A percentile compares a stretch with the other conserved stretches of the same genome.
These are phyloP conservation scores for Cyclotella cryptica DNA, from an alignment of 108 stramenopile species.

Conservation along the genomic window DNA sequence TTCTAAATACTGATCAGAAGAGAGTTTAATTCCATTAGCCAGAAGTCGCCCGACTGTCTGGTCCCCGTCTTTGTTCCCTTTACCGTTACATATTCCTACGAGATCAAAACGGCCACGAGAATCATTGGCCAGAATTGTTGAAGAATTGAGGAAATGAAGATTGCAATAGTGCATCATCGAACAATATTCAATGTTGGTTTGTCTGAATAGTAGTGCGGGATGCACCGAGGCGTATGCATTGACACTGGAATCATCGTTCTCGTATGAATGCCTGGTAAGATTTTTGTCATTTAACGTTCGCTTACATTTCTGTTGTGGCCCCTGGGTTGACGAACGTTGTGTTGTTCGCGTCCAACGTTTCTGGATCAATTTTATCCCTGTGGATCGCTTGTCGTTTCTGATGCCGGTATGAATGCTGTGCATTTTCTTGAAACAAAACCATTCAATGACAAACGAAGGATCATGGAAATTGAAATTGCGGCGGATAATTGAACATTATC, in stretches of 20 bases:
- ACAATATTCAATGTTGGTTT: slow-evolving; percentile 1
- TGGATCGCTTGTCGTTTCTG: slow-evolving; percentile 2
- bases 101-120: slow-evolving; percentile 13
- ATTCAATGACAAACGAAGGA: too few species aligned
- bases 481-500: too few species aligned
- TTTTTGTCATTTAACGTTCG: neutral
- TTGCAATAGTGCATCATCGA: neutral
- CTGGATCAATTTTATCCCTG: slow-evolving; percentile 4
- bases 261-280: neutral
- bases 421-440: too few species aligned
- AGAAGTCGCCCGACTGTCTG: neutral
- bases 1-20: neutral
- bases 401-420: neutral
- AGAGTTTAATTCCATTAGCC: slow-evolving; percentile 5
- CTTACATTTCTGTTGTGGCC: neutral
- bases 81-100: neutral
- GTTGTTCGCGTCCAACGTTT: slow-evolving; percentile 6
- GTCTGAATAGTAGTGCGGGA: slow-evolving; percentile 5
- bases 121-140: slow-evolving; percentile 12
- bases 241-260: neutral
- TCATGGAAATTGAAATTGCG: too few species aligned
- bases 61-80: neutral
- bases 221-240: neutral
- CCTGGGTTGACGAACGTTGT: too few species aligned
- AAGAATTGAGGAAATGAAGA: slow-evolving; percentile 20